These are phyloP conservation scores for Evansstolkia leycettana DNA, from an alignment of 495 filamentous ascomycete species.

Conservation along the genomic window DNA sequence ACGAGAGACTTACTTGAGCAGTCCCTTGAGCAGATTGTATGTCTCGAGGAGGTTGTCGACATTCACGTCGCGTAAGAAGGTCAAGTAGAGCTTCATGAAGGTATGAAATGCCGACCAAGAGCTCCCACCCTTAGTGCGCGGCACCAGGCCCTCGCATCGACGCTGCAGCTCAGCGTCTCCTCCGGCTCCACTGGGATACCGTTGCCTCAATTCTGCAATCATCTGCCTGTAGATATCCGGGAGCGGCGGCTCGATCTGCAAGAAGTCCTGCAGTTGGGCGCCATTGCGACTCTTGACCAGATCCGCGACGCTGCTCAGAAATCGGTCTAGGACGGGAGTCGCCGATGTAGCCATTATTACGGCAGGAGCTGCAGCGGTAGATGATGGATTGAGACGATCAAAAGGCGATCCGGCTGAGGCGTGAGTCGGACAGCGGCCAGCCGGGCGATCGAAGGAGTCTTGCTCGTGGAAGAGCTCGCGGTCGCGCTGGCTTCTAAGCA, in stretches of 20 bases:
- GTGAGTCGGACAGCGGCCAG: conserved; percentile 2
- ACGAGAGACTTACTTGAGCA: conserved; percentile 52
- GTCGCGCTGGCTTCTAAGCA: background rate
- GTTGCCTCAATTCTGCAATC: conserved; percentile 46
- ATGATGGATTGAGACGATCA: too few species aligned
- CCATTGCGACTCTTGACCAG: conserved; percentile 45
- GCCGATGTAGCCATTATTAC: conserved; percentile 16
- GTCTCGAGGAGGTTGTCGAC: conserved; percentile 62
- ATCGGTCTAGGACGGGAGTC: conserved; percentile 41
- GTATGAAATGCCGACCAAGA: conserved; percentile 63
- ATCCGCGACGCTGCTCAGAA: conserved; percentile 39
- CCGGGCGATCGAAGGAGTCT: background rate
- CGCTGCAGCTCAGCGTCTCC: conserved; percentile 43
- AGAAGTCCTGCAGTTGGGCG: conserved; percentile 38
- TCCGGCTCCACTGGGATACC: conserved; percentile 37
- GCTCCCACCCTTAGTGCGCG: conserved; percentile 43
- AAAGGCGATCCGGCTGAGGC: background rate
- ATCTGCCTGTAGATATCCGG: conserved; percentile 56
- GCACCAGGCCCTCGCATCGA: conserved; percentile 43
- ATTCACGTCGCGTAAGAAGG: conserved; percentile 67
- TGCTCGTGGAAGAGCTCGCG: too few species aligned
- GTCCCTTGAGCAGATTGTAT: conserved; percentile 56
- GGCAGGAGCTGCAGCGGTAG: background rate
- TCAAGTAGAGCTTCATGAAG: conserved; percentile 68
- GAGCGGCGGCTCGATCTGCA: conserved; percentile 54